These are phyloP conservation scores for Naganishia vaughanmartiniae DNA, from an alignment of 768 basidiomycete species.

Conservation along the genomic window DNA sequence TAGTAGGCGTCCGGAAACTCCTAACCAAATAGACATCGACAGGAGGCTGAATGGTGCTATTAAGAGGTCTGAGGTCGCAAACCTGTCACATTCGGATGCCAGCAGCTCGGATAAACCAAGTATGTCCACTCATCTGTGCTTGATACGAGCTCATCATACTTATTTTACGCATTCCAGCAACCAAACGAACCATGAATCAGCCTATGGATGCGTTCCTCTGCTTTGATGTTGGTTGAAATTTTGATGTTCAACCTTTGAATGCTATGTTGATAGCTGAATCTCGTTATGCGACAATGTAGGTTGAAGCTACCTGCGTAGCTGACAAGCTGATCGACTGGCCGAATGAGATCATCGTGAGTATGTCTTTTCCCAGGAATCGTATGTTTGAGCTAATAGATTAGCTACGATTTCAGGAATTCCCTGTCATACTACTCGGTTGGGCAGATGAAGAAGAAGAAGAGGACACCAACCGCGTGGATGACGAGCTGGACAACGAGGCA, in stretches of 20 bases:
- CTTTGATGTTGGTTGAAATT: conserved; percentile 63
- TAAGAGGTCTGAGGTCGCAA: conserved; percentile 1
- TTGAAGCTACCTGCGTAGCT: conserved; percentile 51
- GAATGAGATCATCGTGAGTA: conserved; percentile 88
- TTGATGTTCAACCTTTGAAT: background rate
- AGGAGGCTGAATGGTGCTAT: conserved; percentile 27
- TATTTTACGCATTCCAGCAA: background rate
- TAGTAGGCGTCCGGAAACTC: conserved; percentile 12
- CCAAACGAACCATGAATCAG: conserved; percentile 27
- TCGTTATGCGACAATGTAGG: conserved; percentile 8
- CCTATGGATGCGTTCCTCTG: conserved; percentile 75
- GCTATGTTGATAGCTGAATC: background rate
- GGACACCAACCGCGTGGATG: background rate
- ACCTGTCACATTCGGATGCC: background rate
- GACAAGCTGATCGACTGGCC: conserved; percentile 76
- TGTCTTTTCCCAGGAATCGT: background rate
- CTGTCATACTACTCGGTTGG: conserved; percentile 85
- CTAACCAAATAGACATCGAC: conserved; percentile 5
- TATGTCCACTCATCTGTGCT: background rate
- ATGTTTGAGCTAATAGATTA: conserved; percentile 23
- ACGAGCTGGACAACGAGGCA: background rate
- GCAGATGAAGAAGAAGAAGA: conserved; percentile 8
- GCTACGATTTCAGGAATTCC: conserved; percentile 71
- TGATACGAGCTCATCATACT: background rate
- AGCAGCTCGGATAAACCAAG: background rate